Base-by-base conservation (phyloP, 345 rosid genomes). In the Moringa oleifera region DNA sequence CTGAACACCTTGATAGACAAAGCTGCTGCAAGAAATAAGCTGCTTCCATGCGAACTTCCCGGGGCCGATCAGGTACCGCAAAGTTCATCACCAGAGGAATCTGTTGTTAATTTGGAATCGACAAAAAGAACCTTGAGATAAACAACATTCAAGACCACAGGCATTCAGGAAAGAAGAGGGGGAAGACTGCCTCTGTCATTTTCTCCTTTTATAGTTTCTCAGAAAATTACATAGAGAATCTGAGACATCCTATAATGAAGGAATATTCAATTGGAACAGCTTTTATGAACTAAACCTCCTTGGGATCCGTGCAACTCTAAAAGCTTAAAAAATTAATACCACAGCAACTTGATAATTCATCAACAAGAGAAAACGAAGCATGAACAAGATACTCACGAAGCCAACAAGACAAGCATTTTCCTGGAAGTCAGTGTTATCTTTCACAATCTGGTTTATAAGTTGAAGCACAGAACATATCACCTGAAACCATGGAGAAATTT, bases 401-500 rank as follows among this genome's bases (percentile, higher is more conserved):
- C 97, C 97, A 71, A 94, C 90, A 73, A 94, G 97, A 78, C 99
- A 94, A 68, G 99, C 99, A 78, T 94, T 91, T 83, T 94, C 95
- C 84, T 79, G 93, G 74, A 91, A 83, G 65, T 85, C 95, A 6
- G 88, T 73, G 69, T 88, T 91, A 67, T 94, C 96, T 78, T 84
- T 90, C 18, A 88, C 77, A 68, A 85, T 80, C 71, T 84, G 87
- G 57, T 94, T 94, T 70, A 94, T 78, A 22, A 91, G 90, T 83
- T 91, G 96, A 72, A 94, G 90, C 75, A 91, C 88, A 8, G 93
- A 80, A 78, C 85, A 82, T 70, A 74, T 85, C 67, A 89, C 96
- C 99, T 94, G 88, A 68, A 82, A 73, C 53, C 53, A 55, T 65
- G 60, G 33, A 51, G 23, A 33, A 69, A 55, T 51, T 62, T 21